Base-by-base conservation (phyloP, 345 rosid genomes). In the Populus alba region DNA sequence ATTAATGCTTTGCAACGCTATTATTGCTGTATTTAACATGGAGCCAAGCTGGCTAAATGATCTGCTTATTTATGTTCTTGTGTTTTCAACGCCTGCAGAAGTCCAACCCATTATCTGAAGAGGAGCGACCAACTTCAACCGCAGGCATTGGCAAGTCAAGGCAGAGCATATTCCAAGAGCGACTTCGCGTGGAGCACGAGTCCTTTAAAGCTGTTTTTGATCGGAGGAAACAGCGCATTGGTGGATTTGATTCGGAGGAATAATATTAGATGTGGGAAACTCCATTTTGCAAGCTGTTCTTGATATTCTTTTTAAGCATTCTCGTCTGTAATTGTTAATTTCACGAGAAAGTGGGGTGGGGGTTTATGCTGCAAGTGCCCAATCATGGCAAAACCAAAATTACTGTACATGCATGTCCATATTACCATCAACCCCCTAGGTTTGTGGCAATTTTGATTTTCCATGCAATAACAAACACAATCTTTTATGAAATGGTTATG, bases 161-260 rank as follows among this genome's bases (percentile, higher is more conserved):
- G 77, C 90, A 83, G 78, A 91, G 87, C 39, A 75, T 79, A 2
- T 95, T 95, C 85, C 94, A 95, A 84, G 97, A 92, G 63, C 91
- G 80, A 76, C 88, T 92, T 3, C 88, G 88, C 6, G 98, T 93
- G 63, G 98, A 95, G 87, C 90, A 76, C 0, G 97, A 95, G 78
- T 95, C 97, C 22, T 92, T 91, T 76, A 92, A 89, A 90, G 97
- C 91, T 79, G 91, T 90, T 74, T 95, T 91, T 59, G 98, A 93
- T 72, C 85, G 86, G 82, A 88, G 92, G 84, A 87, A 83, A 66
- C 90, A 88, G 65, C 87, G 92, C 16, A 86, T 88, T 22, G 86
- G 86, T 22, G 84, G 86, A 41, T 82, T 90, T 79, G 85, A 75
- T 71, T 70, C 80, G 43, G 94, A 88, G 20, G 94, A 91, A 66